Base-by-base conservation (phyloP, 176 grass and related monocot genomes). In the Aegilops umbellulata region DNA sequence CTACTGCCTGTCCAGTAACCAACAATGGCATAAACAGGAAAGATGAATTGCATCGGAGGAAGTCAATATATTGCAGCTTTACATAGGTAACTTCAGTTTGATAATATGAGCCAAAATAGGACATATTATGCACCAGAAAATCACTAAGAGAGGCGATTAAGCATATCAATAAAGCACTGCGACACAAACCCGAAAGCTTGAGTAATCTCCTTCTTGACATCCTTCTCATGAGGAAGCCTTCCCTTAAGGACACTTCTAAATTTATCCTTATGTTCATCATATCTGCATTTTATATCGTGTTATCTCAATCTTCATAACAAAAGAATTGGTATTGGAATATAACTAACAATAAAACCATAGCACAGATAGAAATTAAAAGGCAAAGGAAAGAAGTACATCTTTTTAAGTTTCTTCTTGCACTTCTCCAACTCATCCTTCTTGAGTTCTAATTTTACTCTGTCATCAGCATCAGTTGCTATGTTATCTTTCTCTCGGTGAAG, bases 351-450 rank as follows among this genome's bases (percentile, higher is more conserved):
- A 83, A 65, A 83, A 55, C n/a, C 26, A 62, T 72, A 39, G 57
- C 20, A 70, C 44, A 83, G 2, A 41, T 60, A 77, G 17, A 57
- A 57, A 80, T 30, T 64, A 89, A 58, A 89, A 86, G 62, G 60
- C 15, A 47, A 27, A 83, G 69, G 83, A 47, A 64, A 30, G 42
- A 86, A 87, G 80, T 95, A 69, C 95, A 98, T 69, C 82, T 95
- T 92, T 4, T 94, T 90, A 44, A 82, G 86, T 80, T 95, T 98
- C 67, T 83, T 78, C 60, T 86, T 91, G 83, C 68, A 85, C n/a
- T 29, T 87, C 82, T 94, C 91, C 81, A 94, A 57, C 2, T 90
- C 93, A 74, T 98, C 91, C 71, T 95, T 95, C 86, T 95, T 95
- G 85, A 98, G 44, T 74, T 82, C 80, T 32, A 98, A 61, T 53